phyloP scores from a whole-genome alignment of 345 rosid species.

The Gossypium anomalum region DNA sequence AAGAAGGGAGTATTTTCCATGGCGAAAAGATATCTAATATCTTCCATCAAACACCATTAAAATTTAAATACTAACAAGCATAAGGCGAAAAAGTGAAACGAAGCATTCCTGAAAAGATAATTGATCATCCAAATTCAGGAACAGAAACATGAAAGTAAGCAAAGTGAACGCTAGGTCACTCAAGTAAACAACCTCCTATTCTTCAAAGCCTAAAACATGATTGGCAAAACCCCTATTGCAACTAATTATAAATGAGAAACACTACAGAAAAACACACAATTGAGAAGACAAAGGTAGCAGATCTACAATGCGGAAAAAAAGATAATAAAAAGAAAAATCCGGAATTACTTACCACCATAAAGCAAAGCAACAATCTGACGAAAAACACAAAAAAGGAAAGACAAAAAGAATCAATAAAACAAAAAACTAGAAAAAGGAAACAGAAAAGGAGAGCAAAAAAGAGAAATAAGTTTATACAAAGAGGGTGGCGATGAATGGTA shows the following conservation, averaged over 20 bases:
- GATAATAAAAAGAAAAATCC: constrained; percentile 6
- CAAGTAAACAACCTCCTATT: not conserved
- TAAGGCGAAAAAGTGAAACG: not conserved
- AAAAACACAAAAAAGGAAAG: not conserved
- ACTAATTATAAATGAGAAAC: not conserved
- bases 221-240: not conserved
- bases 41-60: not conserved
- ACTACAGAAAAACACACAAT: not conserved
- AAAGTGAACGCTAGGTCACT: not conserved
- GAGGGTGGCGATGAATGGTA: constrained; percentile 58
- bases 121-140: not conserved
- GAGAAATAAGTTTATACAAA: constrained; percentile 39
- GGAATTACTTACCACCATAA: constrained; percentile 64
- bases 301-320: constrained; percentile 6
- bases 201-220: not conserved
- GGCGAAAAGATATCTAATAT: not conserved
- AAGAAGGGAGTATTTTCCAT: too few relatives aligned
- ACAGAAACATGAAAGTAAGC: not conserved
- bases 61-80: not conserved
- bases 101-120: not conserved
- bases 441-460: not conserved
- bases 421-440: not conserved
- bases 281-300: constrained; percentile 14
- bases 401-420: not conserved
- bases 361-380: constrained; percentile 79